Percentiles rank a stretch among this genome's conserved stretches.
Conservation (phyloP, 1,284 basidiomycete species). For the Ustilago cynodontis region DNA sequence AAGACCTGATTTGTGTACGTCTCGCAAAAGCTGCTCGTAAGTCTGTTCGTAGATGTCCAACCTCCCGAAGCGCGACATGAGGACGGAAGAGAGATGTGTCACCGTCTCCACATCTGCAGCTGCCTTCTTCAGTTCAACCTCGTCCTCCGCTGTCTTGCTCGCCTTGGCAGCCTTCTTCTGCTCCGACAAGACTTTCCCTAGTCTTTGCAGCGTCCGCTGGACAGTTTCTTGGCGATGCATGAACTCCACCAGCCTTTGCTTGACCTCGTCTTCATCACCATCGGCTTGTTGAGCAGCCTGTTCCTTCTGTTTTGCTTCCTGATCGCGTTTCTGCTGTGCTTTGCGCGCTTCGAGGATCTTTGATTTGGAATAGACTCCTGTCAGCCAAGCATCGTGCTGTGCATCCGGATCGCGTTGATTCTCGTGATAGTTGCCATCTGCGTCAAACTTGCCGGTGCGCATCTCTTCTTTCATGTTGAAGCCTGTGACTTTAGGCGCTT, state of each 20-base stretch:
- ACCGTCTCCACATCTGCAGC: slow-evolving; percentile 52
- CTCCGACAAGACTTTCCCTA: slow-evolving; percentile 74
- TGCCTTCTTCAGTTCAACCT: slow-evolving; percentile 14
- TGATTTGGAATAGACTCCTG: slow-evolving; percentile 81
- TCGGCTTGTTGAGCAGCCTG: slow-evolving; percentile 80
- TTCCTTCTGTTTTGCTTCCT: slow-evolving; percentile 67
- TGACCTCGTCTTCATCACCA: slow-evolving; percentile 74
- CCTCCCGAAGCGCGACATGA: slow-evolving; percentile 63
- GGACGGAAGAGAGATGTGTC: slow-evolving; percentile 59
- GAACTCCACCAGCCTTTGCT: slow-evolving; percentile 73
- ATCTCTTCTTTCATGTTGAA: slow-evolving; percentile 99
- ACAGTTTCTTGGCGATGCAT: slow-evolving; percentile 92
- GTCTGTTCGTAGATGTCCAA: slow-evolving; percentile 67
- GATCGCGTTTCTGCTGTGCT: slow-evolving; percentile 75
- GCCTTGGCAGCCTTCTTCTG: slow-evolving; percentile 72
- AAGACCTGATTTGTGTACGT: slow-evolving; percentile 59
- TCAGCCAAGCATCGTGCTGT: slow-evolving; percentile 94
- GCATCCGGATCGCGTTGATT: slow-evolving; percentile 87
- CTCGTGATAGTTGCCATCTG: slow-evolving; percentile 86
- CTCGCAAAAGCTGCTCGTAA: slow-evolving; percentile 59
- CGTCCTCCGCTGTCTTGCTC: slow-evolving; percentile 72
- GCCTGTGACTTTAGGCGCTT: slow-evolving; percentile 88
- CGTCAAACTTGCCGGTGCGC: slow-evolving; percentile 94
- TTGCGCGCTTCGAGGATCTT: slow-evolving; percentile 85
- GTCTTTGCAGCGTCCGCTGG: slow-evolving; percentile 85